Base-by-base conservation (phyloP, 495 filamentous ascomycete genomes). In the Clavariopsis aquatica region DNA sequence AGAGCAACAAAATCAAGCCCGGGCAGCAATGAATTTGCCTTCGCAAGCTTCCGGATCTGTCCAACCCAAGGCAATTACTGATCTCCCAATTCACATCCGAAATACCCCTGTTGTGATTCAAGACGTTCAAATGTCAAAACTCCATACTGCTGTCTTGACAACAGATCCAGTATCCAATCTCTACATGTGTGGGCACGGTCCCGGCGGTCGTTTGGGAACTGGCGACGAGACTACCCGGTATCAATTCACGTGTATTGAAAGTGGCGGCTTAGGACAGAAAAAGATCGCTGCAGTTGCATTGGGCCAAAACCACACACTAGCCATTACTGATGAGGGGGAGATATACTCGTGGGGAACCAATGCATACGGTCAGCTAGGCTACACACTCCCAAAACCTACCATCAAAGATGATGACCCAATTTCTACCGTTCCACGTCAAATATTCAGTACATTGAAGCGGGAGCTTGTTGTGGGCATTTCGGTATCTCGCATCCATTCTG, bases 331-430 rank as follows among this genome's bases (percentile, higher is more conserved):
- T 54, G 80, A 85, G 51, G 94, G 95, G 4, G 89, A 92, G 55
- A 83, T 95, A 5, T 94, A 89, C 79, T 92, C 92, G 20, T 98
- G 93, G 93, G 94, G 94, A 19, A 92, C 82, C 70, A 98, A 97
- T 71, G 86, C 82, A 26, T 89, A 83, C 73, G 91, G 87, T 20
- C 94, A 98, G 72, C 82, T 98, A 13, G 94, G 94, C 1, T 96
- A 95, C 71, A 78, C 80, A 34, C 77, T 94, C 64, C 78, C 77
- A 66, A 76, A 81, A 79, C 75, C 60, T 71, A 70, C 63, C 75
- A 70, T 69, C 69, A 75, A 64, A 75, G 85, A 92, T 58, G 88
- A 96, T 68, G 90, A 91, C 47, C 90, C 92, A 0, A 85, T 93
- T 26, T 90, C 92, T 69, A 82, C 81, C 22, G 81, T 84, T 0